Evolutionary conservation across 2,329 filamentous ascomycete species (phyloP), one percentile per base, ranked within the genome.

Genomic region (Clonostachys solani): DNA sequence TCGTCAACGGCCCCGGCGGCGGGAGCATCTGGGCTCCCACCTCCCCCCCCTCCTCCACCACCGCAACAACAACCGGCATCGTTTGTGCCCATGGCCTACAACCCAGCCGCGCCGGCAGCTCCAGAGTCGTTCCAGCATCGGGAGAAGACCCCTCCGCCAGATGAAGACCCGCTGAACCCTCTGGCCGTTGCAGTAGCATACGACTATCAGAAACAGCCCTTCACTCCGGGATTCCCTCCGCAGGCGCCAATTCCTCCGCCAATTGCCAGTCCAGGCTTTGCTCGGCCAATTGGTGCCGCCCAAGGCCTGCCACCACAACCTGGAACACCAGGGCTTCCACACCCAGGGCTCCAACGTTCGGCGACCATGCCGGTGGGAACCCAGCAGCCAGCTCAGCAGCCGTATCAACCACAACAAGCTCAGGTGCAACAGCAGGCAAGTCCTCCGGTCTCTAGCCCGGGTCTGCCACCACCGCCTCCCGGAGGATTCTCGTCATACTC

Each of bases 121-220:
- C 86, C 87, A 1, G 87, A 92, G 62, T 74, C 79, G 18, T 82
- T 91, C 45, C 73, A 77, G 17, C 81, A 88, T 61, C 78, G 88
- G 43, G 88, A 92, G 64, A 91, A 91, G 74, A 92, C 88, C 1
- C 88, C 87, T 2, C 87, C 88, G 5, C 86, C 85, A 5, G 79
- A 84, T 34, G 87, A 91, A 56, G 67, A 70, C 42, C 78, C 74
- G 12, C 68, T 73, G 4, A 78, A 83, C 54, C 81, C 81, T 4
- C 65, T 85, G 18, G 74, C 76, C 5, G 77, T 78, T 44, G 80
- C 78, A 12, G 72, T 84, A 3, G 74, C 71, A 19, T 72, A 79
- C 43, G 81, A 86, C 53, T 74, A 78, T 42, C 72, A 77, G 50
- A 65, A 71, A 54, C 60, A 77, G 18, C 74, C 75, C 10, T 81